A percentile compares a stretch with the other conserved stretches of the same genome.
Conservation (phyloP, 1,284 basidiomycete species). For the Cutaneotrichosporon cyanovorans region DNA sequence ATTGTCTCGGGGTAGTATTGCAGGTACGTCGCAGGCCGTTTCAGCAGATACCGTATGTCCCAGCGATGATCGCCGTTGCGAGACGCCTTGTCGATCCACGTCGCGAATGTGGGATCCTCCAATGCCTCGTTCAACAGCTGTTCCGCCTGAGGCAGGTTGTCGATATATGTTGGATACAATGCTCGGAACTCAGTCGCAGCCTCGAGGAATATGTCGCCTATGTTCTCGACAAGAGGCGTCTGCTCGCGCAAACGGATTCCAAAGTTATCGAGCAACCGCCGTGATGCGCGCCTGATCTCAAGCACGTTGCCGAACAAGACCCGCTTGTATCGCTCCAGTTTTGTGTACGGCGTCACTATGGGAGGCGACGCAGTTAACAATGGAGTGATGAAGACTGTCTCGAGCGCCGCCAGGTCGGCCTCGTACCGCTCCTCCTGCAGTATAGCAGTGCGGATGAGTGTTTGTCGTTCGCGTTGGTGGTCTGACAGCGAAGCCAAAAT, state of each 20-base stretch:
- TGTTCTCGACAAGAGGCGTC: conserved; percentile 68
- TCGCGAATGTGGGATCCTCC: conserved; percentile 65
- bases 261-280: conserved; percentile 72
- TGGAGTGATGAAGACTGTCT: conserved; percentile 70
- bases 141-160: conserved; percentile 77
- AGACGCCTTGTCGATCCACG: conserved; percentile 76
- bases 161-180: conserved; percentile 78
- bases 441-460: conserved; percentile 84
- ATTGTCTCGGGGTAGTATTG: conserved; percentile 83
- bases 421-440: conserved; percentile 85
- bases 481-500: conserved; percentile 62
- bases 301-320: conserved; percentile 81
- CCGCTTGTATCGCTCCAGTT: conserved; percentile 72
- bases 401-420: conserved; percentile 77
- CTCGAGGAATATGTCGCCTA: conserved; percentile 85
- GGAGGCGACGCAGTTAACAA: conserved; percentile 63
- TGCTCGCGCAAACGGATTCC: conserved; percentile 83
- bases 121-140: conserved; percentile 76
- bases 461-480: conserved; percentile 76
- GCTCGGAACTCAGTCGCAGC: conserved; percentile 81
- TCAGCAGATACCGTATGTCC: conserved; percentile 82
- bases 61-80: conserved; percentile 57
- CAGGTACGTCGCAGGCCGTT: conserved; percentile 76
- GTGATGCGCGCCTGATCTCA: conserved; percentile 73
- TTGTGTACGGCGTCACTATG: conserved; percentile 55